Percentiles rank a stretch among this genome's conserved stretches.
These are phyloP conservation scores for Jimgerdemannia flammicorona DNA, from an alignment of 192 early-diverging fungal species.

Conservation along the genomic window DNA sequence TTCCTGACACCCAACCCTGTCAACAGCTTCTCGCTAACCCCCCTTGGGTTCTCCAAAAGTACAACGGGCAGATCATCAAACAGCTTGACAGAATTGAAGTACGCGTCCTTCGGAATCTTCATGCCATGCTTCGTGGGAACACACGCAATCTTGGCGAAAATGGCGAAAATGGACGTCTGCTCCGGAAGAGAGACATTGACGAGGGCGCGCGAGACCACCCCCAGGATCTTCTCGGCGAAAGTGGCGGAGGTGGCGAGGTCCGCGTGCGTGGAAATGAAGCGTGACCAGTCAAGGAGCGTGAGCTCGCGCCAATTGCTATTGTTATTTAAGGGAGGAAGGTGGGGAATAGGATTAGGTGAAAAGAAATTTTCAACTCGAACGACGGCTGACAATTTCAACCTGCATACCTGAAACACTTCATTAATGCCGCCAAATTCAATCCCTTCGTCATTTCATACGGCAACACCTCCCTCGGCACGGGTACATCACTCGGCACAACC, in stretches of 20 bases:
- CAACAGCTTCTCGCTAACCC: conserved; percentile 53
- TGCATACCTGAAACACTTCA: conserved; percentile 27
- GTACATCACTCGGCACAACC: conserved; percentile 56
- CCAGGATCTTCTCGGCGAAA: conserved; percentile 69
- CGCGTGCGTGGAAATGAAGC: conserved; percentile 39
- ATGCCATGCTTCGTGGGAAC: conserved; percentile 72
- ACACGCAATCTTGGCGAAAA: conserved; percentile 47
- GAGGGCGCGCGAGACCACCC: conserved; percentile 47
- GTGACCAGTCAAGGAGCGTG: conserved; percentile 57
- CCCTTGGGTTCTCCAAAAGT: conserved; percentile 44
- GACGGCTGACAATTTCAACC: too few species aligned
- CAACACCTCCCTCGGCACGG: conserved; percentile 54
- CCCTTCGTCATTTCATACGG: conserved; percentile 60
- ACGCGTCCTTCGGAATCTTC: conserved; percentile 61
- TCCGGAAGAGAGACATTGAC: conserved; percentile 23
- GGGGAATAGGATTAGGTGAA: too few species aligned
- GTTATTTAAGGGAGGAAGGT: too few species aligned
- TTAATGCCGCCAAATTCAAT: conserved; percentile 59
- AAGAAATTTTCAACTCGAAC: too few species aligned
- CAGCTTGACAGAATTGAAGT: conserved; percentile 75
- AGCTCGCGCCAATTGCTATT: conserved; percentile 47
- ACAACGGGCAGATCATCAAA: conserved; percentile 83
- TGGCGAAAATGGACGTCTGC: conserved; percentile 20
- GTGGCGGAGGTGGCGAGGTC: conserved; percentile 44
- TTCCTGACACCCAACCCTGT: conserved; percentile 75